Conservation (phyloP, 768 basidiomycete species). For the Tubosaeta sp. region DNA sequence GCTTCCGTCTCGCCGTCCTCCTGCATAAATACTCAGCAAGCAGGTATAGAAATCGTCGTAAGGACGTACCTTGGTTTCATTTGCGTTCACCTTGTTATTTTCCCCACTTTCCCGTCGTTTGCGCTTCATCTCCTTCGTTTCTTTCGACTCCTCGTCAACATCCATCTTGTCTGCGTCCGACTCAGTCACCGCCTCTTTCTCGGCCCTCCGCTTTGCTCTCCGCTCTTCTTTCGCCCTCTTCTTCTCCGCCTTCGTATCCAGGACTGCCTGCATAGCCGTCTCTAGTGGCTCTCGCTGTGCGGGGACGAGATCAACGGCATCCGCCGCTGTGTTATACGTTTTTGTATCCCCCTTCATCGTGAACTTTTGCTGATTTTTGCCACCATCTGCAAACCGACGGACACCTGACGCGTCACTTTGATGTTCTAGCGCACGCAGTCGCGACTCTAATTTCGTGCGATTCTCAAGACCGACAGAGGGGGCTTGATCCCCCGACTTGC, state of each 20-base stretch:
- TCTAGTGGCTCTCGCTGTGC: constrained; percentile 83
- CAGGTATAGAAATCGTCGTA: constrained; percentile 4
- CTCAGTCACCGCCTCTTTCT: constrained; percentile 47
- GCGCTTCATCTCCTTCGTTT: constrained; percentile 39
- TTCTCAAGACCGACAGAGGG: constrained; percentile 90
- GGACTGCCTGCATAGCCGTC: constrained; percentile 64
- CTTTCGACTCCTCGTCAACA: constrained; percentile 36
- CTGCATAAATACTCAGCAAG: constrained; percentile 20
- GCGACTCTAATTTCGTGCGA: constrained; percentile 92
- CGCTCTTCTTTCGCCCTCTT: constrained; percentile 74
- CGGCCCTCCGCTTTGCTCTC: constrained; percentile 58
- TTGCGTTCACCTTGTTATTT: constrained; percentile 38
- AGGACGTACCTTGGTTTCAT: constrained; percentile 38
- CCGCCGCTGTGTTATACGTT: constrained; percentile 84
- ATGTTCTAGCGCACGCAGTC: constrained; percentile 84
- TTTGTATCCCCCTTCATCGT: constrained; percentile 75
- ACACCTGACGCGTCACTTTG: constrained; percentile 71
- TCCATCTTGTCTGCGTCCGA: constrained; percentile 41
- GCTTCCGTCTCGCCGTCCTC: constrained; percentile 69
- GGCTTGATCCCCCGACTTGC: constrained; percentile 77
- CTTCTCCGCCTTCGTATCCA: constrained; percentile 88
- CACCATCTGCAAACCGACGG: constrained; percentile 57
- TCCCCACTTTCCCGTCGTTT: constrained; percentile 58
- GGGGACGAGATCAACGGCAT: constrained; percentile 77
- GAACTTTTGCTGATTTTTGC: constrained; percentile 73